A percentile compares a stretch with the other conserved stretches of the same genome.
phyloP scores from a whole-genome alignment of 192 early-diverging fungal genomes.

The Kappamyces sp. region DNA sequence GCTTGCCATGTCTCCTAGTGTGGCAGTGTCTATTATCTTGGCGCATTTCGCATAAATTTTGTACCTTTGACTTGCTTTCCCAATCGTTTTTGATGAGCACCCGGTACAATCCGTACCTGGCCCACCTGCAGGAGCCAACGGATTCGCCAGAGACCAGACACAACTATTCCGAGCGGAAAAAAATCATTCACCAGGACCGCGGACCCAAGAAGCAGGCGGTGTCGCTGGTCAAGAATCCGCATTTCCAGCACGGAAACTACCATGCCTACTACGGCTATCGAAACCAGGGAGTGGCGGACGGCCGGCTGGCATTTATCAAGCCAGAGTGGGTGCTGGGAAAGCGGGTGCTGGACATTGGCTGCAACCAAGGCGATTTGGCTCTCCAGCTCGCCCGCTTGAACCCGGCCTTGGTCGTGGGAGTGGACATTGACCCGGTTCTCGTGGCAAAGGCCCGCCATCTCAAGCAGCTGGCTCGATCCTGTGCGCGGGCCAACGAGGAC shows the following conservation, averaged over 20 bases:
- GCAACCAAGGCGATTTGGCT: slow-evolving; percentile 65
- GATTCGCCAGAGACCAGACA: background rate
- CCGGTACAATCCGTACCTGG: slow-evolving; percentile 7
- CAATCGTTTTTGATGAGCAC: too few species aligned
- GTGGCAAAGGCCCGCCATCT: slow-evolving; percentile 54
- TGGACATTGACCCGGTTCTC: slow-evolving; percentile 68
- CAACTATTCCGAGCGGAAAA: too few species aligned
- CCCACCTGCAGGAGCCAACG: slow-evolving; percentile 4
- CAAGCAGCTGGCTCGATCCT: slow-evolving; percentile 19
- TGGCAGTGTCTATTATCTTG: too few species aligned
- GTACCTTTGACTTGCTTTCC: too few species aligned
- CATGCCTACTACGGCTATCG: slow-evolving; percentile 51
- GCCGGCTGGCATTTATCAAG: slow-evolving; percentile 52
- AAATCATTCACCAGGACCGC: too few species aligned
- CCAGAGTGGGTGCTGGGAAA: slow-evolving; percentile 44
- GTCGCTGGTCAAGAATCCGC: background rate
- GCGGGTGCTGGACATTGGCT: slow-evolving; percentile 71
- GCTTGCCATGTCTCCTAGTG: too few species aligned
- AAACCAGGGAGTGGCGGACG: slow-evolving; percentile 32
- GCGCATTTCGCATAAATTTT: too few species aligned
- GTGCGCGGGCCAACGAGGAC: background rate
- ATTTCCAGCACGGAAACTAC: slow-evolving; percentile 52
- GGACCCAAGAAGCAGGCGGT: too few species aligned
- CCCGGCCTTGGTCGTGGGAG: slow-evolving; percentile 54
- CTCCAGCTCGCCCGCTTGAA: slow-evolving; percentile 41